phyloP scores from a whole-genome alignment of 2,329 filamentous ascomycete genomes.

The Fusarium brachygibbosum region DNA sequence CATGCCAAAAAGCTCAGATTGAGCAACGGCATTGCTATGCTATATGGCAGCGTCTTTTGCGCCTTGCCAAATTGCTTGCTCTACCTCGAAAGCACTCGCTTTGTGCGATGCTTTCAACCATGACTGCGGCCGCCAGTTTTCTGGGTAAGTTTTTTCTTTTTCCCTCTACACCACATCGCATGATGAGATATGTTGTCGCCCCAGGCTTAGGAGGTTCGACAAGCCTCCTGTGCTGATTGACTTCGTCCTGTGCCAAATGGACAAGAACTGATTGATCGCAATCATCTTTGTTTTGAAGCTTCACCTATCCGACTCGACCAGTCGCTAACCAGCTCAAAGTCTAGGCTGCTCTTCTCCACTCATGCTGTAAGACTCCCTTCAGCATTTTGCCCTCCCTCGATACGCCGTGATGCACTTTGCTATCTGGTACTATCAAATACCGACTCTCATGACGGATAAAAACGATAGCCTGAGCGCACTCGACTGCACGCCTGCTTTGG shows the following conservation, averaged over 20 bases:
- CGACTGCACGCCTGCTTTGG: conserved; percentile 11
- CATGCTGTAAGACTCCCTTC: neutral
- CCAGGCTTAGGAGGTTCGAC: conserved; percentile 64
- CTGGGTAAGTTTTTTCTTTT: conserved; percentile 38
- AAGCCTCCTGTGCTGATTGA: conserved; percentile 64
- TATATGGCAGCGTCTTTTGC: neutral
- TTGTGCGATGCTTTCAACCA: conserved; percentile 8
- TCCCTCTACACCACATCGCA: conserved; percentile 41
- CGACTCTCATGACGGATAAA: no score
- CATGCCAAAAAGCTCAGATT: conserved; percentile 13
- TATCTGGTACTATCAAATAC: conserved; percentile 32
- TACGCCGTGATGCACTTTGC: conserved; percentile 55
- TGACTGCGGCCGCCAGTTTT: conserved; percentile 9
- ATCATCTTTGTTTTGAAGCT: conserved; percentile 25
- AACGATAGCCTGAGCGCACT: conserved; percentile 47
- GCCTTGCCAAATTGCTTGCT: conserved; percentile 21
- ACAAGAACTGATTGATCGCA: conserved; percentile 60
- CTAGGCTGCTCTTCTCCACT: conserved; percentile 10
- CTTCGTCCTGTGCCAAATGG: conserved; percentile 70
- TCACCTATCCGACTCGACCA: conserved; percentile 1
- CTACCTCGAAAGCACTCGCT: conserved; percentile 6
- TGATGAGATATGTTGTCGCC: conserved; percentile 65
- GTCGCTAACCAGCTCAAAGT: conserved; percentile 45
- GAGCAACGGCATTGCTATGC: neutral
- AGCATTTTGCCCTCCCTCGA: conserved; percentile 14